Evolutionary conservation across 495 filamentous ascomycete species (phyloP).

Genomic region (Choiromyces venosus): DNA sequence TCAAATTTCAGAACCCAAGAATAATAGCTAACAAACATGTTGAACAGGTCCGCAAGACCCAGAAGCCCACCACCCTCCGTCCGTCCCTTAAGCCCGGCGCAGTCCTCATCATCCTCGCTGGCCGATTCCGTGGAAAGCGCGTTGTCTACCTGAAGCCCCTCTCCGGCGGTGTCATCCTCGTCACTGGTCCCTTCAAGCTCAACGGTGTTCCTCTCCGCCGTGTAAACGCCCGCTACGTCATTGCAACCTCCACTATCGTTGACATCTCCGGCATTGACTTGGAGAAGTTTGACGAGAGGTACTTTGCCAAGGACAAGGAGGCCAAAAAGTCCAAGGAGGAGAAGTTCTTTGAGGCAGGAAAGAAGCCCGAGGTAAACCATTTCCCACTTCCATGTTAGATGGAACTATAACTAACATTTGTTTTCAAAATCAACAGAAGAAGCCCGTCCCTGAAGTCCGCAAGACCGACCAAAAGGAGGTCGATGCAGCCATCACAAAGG

Average conservation of each 20-base stretch:
- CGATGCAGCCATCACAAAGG: constrained; percentile 83
- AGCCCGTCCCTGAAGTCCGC: constrained; percentile 79
- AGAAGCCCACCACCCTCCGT: constrained; percentile 77
- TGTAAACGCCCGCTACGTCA: constrained; percentile 98
- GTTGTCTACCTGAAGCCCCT: constrained; percentile 97
- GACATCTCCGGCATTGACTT: constrained; percentile 77
- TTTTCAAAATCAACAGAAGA: constrained; percentile 64
- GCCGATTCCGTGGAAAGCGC: constrained; percentile 99
- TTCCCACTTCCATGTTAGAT: neutral
- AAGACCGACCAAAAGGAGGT: constrained; percentile 95
- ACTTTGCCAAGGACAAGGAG: constrained; percentile 93
- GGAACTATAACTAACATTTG: constrained; percentile 9
- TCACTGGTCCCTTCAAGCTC: constrained; percentile 99
- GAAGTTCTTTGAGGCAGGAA: constrained; percentile 97
- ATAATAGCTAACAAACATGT: neutral
- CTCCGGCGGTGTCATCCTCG: constrained; percentile 91
- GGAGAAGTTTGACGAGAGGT: constrained; percentile 75
- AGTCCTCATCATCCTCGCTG: constrained; percentile 96
- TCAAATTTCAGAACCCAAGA: constrained; percentile 1
- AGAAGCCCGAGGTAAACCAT: constrained; percentile 83
- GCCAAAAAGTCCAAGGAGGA: constrained; percentile 86
- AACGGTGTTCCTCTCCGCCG: constrained; percentile 97
- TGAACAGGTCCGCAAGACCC: constrained; percentile 82
- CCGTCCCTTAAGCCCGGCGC: constrained; percentile 83
- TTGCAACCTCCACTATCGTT: constrained; percentile 87